Conservation (phyloP, 2,329 filamentous ascomycete species). For the Trichoderma semiorbis region DNA sequence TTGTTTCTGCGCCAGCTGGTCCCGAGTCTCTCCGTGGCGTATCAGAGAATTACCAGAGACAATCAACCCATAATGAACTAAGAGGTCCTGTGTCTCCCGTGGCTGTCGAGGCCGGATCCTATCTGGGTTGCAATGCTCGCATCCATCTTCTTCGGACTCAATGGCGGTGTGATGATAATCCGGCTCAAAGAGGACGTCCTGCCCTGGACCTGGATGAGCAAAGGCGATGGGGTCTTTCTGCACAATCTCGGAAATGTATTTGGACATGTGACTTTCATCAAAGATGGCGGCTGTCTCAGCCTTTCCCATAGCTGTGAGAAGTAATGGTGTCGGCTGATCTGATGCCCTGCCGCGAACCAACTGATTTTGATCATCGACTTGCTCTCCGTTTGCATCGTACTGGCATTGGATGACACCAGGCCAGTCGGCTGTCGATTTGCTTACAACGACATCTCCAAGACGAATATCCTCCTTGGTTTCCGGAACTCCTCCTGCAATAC, state of each 20-base stretch:
- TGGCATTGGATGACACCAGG: background rate
- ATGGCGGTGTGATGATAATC: background rate
- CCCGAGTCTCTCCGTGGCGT: background rate
- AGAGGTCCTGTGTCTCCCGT: background rate
- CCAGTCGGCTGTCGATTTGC: background rate
- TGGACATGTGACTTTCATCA: background rate
- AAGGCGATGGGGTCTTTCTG: background rate
- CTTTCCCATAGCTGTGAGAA: slow-evolving; percentile 7
- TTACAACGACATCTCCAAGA: slow-evolving; percentile 6
- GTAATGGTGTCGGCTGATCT: background rate
- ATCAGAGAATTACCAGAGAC: background rate
- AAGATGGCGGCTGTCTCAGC: slow-evolving; percentile 3
- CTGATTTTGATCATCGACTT: background rate
- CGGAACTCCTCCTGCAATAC: background rate
- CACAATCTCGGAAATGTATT: background rate
- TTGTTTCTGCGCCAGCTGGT: background rate
- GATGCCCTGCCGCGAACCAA: background rate
- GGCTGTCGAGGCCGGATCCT: background rate
- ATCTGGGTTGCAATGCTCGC: background rate
- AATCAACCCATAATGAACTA: background rate
- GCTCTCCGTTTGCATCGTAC: background rate
- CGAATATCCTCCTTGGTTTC: background rate
- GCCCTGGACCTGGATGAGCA: background rate
- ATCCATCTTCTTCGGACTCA: background rate
- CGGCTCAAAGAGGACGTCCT: background rate